These are phyloP conservation scores for Paramyrothecium roridum DNA, from an alignment of 2,329 filamentous ascomycete genomes.

Conservation along the genomic window DNA sequence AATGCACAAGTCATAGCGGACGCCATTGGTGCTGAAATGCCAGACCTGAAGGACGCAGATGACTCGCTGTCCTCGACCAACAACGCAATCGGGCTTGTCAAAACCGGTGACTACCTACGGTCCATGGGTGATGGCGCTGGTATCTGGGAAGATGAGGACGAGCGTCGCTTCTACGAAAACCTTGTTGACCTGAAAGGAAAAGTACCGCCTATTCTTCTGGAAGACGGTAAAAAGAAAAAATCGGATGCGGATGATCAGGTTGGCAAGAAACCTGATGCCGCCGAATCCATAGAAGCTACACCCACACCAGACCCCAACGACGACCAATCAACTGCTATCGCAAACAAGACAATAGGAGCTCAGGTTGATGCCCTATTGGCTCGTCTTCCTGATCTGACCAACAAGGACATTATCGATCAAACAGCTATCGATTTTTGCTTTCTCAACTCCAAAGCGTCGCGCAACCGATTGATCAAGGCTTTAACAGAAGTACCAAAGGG, in stretches of 20 bases:
- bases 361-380: slow-evolving; percentile 90
- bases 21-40: slow-evolving; percentile 86
- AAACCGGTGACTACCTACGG: slow-evolving; percentile 87
- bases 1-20: slow-evolving; percentile 93
- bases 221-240: slow-evolving; percentile 95
- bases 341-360: slow-evolving; percentile 95
- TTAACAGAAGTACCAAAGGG: slow-evolving; percentile 94
- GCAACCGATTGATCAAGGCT: slow-evolving; percentile 89
- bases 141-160: slow-evolving; percentile 98
- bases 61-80: slow-evolving; percentile 62
- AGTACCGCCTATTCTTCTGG: slow-evolving; percentile 87
- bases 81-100: slow-evolving; percentile 86
- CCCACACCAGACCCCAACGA: slow-evolving; percentile 58
- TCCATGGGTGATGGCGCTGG: slow-evolving; percentile 87
- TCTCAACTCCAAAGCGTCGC: slow-evolving; percentile 94
- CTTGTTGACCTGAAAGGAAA: slow-evolving; percentile 92
- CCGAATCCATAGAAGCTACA: slow-evolving; percentile 43
- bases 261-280: slow-evolving; percentile 66
- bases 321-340: slow-evolving; percentile 89
- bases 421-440: slow-evolving; percentile 97
- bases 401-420: slow-evolving; percentile 88
- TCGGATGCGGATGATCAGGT: slow-evolving; percentile 75
- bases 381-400: slow-evolving; percentile 85
- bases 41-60: slow-evolving; percentile 82
- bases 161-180: slow-evolving; percentile 97